Percentiles rank a stretch among this genome's conserved stretches.
Conservation (phyloP, 352 stramenopile genomes). For the Phytopythium kandeliae region DNA sequence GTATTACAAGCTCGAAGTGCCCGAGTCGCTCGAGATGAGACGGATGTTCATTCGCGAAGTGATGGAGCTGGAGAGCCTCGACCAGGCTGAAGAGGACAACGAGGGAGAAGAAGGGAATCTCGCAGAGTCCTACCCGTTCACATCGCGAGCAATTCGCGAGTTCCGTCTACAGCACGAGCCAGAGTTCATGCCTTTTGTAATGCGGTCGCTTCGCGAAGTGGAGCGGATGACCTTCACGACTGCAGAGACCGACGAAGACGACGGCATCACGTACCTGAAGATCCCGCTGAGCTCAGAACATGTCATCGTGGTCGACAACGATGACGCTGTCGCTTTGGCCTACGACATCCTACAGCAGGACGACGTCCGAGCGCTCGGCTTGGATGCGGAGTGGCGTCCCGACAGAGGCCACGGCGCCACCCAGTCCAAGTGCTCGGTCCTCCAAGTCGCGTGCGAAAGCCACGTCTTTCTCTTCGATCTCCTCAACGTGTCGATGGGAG, state of each 20-base stretch:
- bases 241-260: constrained; percentile 5
- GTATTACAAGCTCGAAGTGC: constrained; percentile 52
- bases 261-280: constrained; percentile 35
- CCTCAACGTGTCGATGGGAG: constrained; percentile 37
- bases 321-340: constrained; percentile 39
- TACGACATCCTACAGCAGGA: constrained; percentile 43
- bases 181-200: constrained; percentile 62
- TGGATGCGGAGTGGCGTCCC: constrained; percentile 71
- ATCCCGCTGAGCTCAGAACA: constrained; percentile 33
- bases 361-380: constrained; percentile 29
- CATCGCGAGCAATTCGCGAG: constrained; percentile 44
- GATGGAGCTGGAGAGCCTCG: constrained; percentile 49
- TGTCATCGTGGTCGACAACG: constrained; percentile 55
- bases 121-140: constrained; percentile 19
- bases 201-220: constrained; percentile 14
- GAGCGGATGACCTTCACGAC: constrained; percentile 1
- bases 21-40: constrained; percentile 39
- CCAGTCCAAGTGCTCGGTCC: constrained; percentile 59
- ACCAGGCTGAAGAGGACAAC: constrained; percentile 9
- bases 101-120: constrained; percentile 21
- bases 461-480: constrained; percentile 72
- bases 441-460: constrained; percentile 60
- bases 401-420: constrained; percentile 24
- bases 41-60: constrained; percentile 60
- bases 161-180: constrained; percentile 60